These are phyloP conservation scores for Zelonia costaricensis DNA, from an alignment of 208 protist genomes.

Conservation along the genomic window DNA sequence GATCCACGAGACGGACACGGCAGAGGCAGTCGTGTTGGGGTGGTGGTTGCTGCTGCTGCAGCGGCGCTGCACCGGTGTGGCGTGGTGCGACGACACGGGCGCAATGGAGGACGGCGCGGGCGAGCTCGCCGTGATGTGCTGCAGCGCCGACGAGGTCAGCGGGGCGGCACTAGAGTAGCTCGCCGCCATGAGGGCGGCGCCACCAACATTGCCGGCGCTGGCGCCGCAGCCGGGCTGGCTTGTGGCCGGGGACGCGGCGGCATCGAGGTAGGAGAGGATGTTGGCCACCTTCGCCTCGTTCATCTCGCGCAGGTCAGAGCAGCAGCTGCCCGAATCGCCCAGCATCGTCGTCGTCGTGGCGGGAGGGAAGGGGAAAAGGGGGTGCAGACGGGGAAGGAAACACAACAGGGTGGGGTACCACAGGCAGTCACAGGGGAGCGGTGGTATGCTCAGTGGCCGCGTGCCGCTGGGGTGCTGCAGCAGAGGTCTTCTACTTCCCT, in stretches of 20 bases:
- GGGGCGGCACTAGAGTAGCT: conserved; percentile 25
- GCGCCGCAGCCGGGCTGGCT: no score
- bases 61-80: neutral
- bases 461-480: no score
- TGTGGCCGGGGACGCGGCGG: conserved; percentile 18
- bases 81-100: neutral
- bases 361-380: no score
- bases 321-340: conserved; percentile 36
- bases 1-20: conserved; percentile 14
- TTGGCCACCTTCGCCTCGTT: conserved; percentile 88
- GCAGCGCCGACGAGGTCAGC: conserved; percentile 38
- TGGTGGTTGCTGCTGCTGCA: neutral
- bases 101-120: conserved; percentile 16
- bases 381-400: no score
- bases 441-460: no score
- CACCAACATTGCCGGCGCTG: no score
- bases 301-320: conserved; percentile 84
- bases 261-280: conserved; percentile 85
- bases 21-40: conserved; percentile 4
- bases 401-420: no score
- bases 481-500: no score
- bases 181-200: no score
- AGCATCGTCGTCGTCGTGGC: conserved; percentile 1
- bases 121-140: conserved; percentile 28
- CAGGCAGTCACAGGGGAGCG: no score